Evolutionary conservation across 2,329 filamentous ascomycete species (phyloP).

Genomic region (Domatiomyces globalis): DNA sequence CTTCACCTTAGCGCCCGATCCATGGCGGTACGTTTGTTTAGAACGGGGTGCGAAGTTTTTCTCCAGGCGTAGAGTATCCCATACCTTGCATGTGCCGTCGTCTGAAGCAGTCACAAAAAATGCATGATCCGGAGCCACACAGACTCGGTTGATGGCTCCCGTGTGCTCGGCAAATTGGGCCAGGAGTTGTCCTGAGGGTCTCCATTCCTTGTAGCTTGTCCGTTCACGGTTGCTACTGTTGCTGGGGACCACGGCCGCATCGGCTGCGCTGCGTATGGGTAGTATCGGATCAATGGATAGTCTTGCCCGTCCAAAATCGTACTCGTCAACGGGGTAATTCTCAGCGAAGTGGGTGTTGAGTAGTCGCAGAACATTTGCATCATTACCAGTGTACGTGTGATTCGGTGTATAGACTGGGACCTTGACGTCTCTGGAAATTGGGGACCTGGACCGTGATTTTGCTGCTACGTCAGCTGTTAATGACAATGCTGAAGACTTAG

Average conservation of each 20-base stretch:
- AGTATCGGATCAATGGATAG: conserved; percentile 46
- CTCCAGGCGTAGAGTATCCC: conserved; percentile 82
- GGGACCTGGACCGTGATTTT: conserved; percentile 17
- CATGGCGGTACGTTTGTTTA: conserved; percentile 69
- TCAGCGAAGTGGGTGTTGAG: conserved; percentile 71
- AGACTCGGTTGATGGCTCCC: conserved; percentile 65
- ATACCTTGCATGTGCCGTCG: conserved; percentile 80
- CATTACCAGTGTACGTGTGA: conserved; percentile 75
- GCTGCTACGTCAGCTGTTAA: conserved; percentile 21
- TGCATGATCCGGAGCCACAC: conserved; percentile 72
- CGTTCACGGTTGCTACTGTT: conserved; percentile 1
- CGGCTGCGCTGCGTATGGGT: conserved; percentile 40
- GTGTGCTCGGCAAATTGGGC: conserved; percentile 81
- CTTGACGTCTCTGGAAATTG: conserved; percentile 10
- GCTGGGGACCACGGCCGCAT: conserved; percentile 29
- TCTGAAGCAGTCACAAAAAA: conserved; percentile 93
- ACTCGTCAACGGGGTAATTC: conserved; percentile 45
- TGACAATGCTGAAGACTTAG: conserved; percentile 25
- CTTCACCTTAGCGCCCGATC: conserved; percentile 55
- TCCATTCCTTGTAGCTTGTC: conserved; percentile 51
- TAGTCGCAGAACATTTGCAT: conserved; percentile 47
- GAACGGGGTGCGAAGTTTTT: conserved; percentile 81
- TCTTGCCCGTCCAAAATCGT: conserved; percentile 65
- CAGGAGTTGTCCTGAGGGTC: conserved; percentile 67
- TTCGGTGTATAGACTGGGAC: conserved; percentile 43